Conservation (phyloP, 148 eudicot genomes). For the Spergularia marina region DNA sequence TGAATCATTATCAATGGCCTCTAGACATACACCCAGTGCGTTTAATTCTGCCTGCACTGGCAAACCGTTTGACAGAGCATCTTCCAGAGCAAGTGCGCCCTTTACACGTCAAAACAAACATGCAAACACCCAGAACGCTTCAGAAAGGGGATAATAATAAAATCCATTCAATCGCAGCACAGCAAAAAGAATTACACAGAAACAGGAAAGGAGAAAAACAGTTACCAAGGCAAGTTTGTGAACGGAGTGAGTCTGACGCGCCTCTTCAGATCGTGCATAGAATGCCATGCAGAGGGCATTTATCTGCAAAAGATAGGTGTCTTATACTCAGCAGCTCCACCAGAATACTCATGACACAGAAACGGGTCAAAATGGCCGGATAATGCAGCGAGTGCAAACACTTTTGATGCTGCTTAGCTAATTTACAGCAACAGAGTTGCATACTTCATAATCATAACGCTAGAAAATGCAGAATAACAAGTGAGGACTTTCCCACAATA, state of each 20-base stretch:
- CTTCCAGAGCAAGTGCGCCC: slow-evolving; percentile 95
- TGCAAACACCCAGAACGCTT: not conserved
- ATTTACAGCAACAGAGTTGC: not conserved
- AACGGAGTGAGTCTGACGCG: slow-evolving; percentile 88
- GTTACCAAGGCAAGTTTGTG: slow-evolving; percentile 92
- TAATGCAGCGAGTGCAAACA: not conserved
- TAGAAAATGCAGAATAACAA: not conserved
- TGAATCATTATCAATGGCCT: slow-evolving; percentile 65
- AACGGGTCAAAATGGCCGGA: not conserved
- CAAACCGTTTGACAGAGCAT: slow-evolving; percentile 82
- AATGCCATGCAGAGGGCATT: slow-evolving; percentile 97
- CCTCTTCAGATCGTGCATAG: slow-evolving; percentile 96
- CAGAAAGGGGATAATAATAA: not conserved
- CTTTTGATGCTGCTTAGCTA: not conserved
- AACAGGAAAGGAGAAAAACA: slow-evolving; percentile 7
- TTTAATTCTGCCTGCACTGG: slow-evolving; percentile 80
- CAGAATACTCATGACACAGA: not conserved
- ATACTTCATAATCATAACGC: not conserved
- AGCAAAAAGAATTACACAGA: not conserved
- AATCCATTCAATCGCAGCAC: not conserved
- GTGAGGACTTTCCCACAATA: not conserved
- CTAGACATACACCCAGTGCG: slow-evolving; percentile 49
- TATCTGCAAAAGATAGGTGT: slow-evolving; percentile 54
- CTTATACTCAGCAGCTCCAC: not conserved
- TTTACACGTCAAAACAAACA: slow-evolving; percentile 22